Percentiles rank a stretch among this genome's conserved stretches.
phyloP scores from a whole-genome alignment of 2,329 filamentous ascomycete species.

The Colletotrichum sp. region DNA sequence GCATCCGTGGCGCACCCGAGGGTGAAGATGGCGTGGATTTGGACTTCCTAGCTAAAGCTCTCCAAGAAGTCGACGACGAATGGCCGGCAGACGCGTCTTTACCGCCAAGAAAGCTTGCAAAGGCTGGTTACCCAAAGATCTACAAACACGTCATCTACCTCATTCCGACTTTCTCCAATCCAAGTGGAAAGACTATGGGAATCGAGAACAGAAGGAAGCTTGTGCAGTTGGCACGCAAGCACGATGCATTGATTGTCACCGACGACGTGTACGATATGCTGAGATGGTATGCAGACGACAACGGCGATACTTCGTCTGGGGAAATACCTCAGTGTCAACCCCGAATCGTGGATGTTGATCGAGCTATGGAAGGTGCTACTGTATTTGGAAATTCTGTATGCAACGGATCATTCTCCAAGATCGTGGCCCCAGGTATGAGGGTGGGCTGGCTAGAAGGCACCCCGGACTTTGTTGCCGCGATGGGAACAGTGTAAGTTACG shows the following conservation, averaged over 20 bases:
- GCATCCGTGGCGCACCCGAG: slow-evolving; percentile 74
- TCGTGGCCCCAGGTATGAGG: slow-evolving; percentile 79
- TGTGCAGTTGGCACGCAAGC: slow-evolving; percentile 74
- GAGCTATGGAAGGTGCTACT: slow-evolving; percentile 48
- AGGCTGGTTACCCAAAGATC: slow-evolving; percentile 64
- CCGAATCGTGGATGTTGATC: slow-evolving; percentile 81
- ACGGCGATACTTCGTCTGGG: slow-evolving; percentile 15
- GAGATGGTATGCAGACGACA: slow-evolving; percentile 65
- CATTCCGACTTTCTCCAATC: slow-evolving; percentile 89
- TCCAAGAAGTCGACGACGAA: not conserved
- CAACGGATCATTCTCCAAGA: slow-evolving; percentile 90
- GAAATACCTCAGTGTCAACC: slow-evolving; percentile 61
- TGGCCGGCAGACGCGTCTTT: not conserved
- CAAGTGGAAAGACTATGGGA: slow-evolving; percentile 82
- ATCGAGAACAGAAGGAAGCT: slow-evolving; percentile 70
- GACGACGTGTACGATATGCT: slow-evolving; percentile 96
- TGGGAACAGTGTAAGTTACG: slow-evolving; percentile 56
- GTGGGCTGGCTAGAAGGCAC: slow-evolving; percentile 86
- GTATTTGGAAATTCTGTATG: slow-evolving; percentile 82
- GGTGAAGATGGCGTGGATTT: slow-evolving; percentile 80
- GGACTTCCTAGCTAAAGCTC: slow-evolving; percentile 58
- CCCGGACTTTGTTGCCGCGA: slow-evolving; percentile 53
- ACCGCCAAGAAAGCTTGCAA: not conserved
- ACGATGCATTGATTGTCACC: slow-evolving; percentile 79
- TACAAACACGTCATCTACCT: slow-evolving; percentile 89